Evolutionary conservation across 352 stramenopile species (phyloP).

Genomic region (Phytophthora ohioensis): DNA sequence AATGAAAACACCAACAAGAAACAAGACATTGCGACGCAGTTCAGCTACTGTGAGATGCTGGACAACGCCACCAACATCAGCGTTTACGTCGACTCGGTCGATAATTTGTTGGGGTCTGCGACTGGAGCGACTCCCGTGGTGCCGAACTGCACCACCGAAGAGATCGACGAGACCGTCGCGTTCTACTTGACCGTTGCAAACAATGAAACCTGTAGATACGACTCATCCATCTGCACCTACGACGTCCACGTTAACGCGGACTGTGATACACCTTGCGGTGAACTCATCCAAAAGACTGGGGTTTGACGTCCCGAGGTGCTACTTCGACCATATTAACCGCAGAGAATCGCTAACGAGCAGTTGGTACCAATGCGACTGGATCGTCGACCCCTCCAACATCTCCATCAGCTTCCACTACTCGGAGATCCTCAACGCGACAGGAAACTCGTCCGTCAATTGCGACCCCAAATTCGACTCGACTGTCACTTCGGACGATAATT

Average conservation of each 20-base stretch:
- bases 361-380: conserved; percentile 23
- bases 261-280: conserved; percentile 12
- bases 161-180: conserved; percentile 15
- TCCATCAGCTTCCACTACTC: conserved; percentile 19
- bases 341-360: background rate
- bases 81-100: conserved; percentile 15
- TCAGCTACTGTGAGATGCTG: conserved; percentile 24
- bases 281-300: conserved; percentile 13
- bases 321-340: conserved; percentile 18
- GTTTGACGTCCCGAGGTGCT: conserved; percentile 17
- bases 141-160: conserved; percentile 24
- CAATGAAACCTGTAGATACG: conserved; percentile 21
- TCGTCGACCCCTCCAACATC: conserved; percentile 25
- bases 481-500: conserved; percentile 7
- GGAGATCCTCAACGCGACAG: conserved; percentile 14
- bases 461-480: conserved; percentile 24
- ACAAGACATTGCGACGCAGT: conserved; percentile 21
- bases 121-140: conserved; percentile 1
- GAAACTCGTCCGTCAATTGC: conserved; percentile 2
- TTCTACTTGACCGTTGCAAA: conserved; percentile 20
- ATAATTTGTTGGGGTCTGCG: conserved; percentile 16
- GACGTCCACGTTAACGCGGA: conserved; percentile 20
- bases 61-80: conserved; percentile 21
- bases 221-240: conserved; percentile 23
- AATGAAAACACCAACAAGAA: conserved; percentile 46